Evolutionary conservation across 176 grass and related monocot genomes (phyloP), one percentile per base, ranked within the genome.

Genomic region (Aegilops speltoides): DNA sequence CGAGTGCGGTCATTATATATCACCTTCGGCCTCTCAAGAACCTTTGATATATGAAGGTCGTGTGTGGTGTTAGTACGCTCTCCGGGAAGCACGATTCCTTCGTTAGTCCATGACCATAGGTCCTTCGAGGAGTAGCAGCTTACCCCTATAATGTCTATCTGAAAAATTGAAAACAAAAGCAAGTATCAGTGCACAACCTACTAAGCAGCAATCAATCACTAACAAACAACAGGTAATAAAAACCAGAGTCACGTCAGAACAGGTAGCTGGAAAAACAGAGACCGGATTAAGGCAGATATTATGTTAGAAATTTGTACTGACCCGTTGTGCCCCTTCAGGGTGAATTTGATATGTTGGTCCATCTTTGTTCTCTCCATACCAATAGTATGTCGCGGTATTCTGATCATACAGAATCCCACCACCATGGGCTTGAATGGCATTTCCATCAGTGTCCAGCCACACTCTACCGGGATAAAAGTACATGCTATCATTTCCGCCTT

Each of bases 361-460:
- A 52, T 91, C 90, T 92, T 94, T 98, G 65, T 94, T 98, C 79
- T 98, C 97, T 85, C 97, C 97, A 31, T 98, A 98, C 97, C 94
- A 95, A 70, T 98, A 98, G 64, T 91, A 96, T 59, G 84, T 96
- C 32, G 66, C 77, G 15, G 88, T 85, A 61, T 48, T 91, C 1
- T 89, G 66, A 90, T 98, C 93, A 87, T 84, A 94, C 23, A 94
- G 77, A 83, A 96, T 86, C 66, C 96, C 96, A 4, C 96, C 96
- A 62, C 96, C 96, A 88, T 98, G 93, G 57, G 96, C 96, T 89
- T 98, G 93, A 87, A 96, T 98, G 66, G 88, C 40, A 43, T 94
- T 95, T 38, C 96, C 93, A 86, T 92, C 76, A 22, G 88, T 98
- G 80, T 98, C 96, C 41, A 98, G 64, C 96, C 93, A 98, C 26